Base-by-base conservation (phyloP, 768 basidiomycete species). In the Russula lepida region DNA sequence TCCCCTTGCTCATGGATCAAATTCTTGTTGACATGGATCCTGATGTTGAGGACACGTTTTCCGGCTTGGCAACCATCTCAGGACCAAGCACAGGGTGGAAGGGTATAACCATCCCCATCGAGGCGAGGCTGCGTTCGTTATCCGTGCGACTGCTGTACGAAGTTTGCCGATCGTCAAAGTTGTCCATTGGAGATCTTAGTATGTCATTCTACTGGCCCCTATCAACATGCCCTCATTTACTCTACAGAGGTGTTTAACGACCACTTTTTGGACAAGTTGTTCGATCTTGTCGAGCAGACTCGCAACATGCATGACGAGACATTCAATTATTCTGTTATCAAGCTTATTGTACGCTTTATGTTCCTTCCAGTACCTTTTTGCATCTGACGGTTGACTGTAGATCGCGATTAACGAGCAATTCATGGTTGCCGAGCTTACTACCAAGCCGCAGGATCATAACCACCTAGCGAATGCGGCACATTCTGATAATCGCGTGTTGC, bases 401-500 rank as follows among this genome's bases (percentile, higher is more conserved):
- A 86, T 94, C 33, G 86, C 94, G 0, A 77, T 99, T 32, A 99
- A 98, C 69, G 95, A 99, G 71, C 95, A 98, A 73, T 99, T 95
- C 74, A 99, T 99, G 95, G 93, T 98, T 6, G 85, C 90, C 0
- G 82, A 84, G 4, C 69, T 93, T 46, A 55, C 63, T 39, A n/a
- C 47, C 44, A 58, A 58, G 51, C 56, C 67, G 47, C 62, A 62
- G 51, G 61, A 57, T 35, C 64, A 59, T 39, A 61, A 58, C 33
- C 64, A 59, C 37, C 55, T 57, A 17, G 65, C 60, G 51, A 70
- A 60, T 23, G 50, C 67, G 65, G 53, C 69, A 56, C 56, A 47
- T 64, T 69, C 66, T 72, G 68, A 54, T 66, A 99, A 99, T 70
- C 80, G 92, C 25, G 86, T 99, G 2, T 73, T 98, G 54, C 78